A percentile compares a stretch with the other conserved stretches of the same genome.
These are phyloP conservation scores for Dinochytrium kinnereticum DNA, from an alignment of 371 early-diverging fungal genomes.

Conservation along the genomic window DNA sequence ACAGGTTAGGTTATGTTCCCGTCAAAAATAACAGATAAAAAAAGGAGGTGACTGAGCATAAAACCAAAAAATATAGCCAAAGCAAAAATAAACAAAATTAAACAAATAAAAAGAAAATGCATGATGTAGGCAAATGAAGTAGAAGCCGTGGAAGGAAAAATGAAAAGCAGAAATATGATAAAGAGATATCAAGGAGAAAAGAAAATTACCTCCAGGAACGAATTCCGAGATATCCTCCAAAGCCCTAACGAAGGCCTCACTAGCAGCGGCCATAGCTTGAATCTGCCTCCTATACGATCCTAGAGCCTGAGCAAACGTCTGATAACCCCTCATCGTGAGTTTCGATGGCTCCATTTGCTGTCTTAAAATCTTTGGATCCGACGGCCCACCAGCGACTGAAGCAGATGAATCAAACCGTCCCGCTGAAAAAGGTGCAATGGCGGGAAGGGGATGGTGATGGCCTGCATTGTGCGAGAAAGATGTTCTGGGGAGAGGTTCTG, in stretches of 20 bases:
- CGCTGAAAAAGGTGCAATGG: slow-evolving; percentile 39
- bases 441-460: slow-evolving; percentile 2
- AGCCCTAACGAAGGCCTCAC: slow-evolving; percentile 52
- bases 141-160: no score
- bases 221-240: slow-evolving; percentile 50
- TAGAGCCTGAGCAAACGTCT: slow-evolving; percentile 49
- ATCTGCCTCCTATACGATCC: slow-evolving; percentile 47
- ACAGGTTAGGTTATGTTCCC: no score
- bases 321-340: slow-evolving; percentile 46
- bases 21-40: no score
- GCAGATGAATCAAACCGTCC: slow-evolving; percentile 41
- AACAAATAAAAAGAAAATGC: no score
- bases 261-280: slow-evolving; percentile 44
- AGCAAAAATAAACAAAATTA: no score
- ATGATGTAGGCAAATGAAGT: no score
- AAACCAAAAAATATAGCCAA: no score
- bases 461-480: slow-evolving; percentile 10
- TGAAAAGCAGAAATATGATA: no score
- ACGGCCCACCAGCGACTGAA: slow-evolving; percentile 34
- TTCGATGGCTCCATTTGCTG: slow-evolving; percentile 17
- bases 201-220: slow-evolving; percentile 41
- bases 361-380: slow-evolving; percentile 15
- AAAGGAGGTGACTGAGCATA: no score
- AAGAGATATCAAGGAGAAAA: no score
- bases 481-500: slow-evolving; percentile 13